Evolutionary conservation across 495 filamentous ascomycete genomes (phyloP), one percentile per base, ranked within the genome.

Genomic region (Aspergillus leporis): DNA sequence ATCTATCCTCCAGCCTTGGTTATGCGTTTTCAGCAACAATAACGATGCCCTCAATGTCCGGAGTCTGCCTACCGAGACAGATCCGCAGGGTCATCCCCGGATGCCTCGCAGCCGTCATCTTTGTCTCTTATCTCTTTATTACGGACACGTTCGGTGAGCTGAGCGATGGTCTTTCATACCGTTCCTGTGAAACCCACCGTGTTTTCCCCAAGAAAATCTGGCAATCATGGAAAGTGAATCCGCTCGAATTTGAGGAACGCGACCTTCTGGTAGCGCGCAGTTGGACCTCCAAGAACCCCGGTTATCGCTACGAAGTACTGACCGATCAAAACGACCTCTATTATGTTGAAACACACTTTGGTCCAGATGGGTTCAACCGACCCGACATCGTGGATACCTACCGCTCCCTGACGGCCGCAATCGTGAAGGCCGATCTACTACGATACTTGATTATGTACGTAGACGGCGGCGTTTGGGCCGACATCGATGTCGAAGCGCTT

Each of bases 201-300:
- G 53, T 46, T 30, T 79, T 83, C 51, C 80, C 80, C 14, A 64
- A 66, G 31, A 85, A 85, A 65, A 85, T 88, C 59, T 88, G 86
- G 86, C 86, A 88, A 68, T 82, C 83, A 10, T 88, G 86, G 86
- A 87, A 87, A 66, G 78, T 84, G 31, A 77, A 82, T 63, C 78
- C 85, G 6, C 71, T 87, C 36, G 68, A 70, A 1, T 85, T 87
- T 59, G 83, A 84, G 56, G 74, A 78, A 55, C 74, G 82, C 19
- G 85, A 88, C 57, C 67, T 77, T 55, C 66, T 67, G 22, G 65
- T 69, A 0, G 85, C 84, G 18, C 77, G 74, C 53, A 79, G 83
- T 14, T 89, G 86, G 86, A 76, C 76, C 0, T 61, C 61, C 16
- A 81, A 78, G 62, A 89, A 89, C 65, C 85, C 82, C 28, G 71